Evolutionary conservation across 768 basidiomycete genomes (phyloP).

Genomic region (Termitomyces sp.): DNA sequence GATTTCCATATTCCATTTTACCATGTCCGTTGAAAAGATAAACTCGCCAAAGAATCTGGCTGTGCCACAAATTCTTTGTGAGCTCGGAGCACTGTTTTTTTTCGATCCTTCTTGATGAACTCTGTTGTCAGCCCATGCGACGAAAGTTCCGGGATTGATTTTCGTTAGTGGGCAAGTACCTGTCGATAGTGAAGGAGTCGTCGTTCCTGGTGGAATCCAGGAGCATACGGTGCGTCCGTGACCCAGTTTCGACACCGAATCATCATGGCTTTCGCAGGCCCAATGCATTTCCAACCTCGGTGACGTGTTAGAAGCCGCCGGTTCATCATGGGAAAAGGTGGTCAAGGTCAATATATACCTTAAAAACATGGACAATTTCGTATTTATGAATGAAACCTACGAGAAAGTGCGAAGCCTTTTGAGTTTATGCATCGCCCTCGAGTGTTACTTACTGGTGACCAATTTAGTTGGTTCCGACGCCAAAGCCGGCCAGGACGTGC

Average conservation of each 20-base stretch:
- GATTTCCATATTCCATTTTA: neutral
- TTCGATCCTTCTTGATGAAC: neutral
- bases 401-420: conserved; percentile 32
- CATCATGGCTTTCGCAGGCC: conserved; percentile 25
- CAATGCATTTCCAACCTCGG: conserved; percentile 54
- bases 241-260: neutral
- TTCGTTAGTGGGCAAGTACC: conserved; percentile 62
- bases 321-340: conserved; percentile 58
- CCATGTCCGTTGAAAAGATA: conserved; percentile 50
- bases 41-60: conserved; percentile 41
- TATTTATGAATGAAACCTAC: conserved; percentile 53
- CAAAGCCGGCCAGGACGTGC: conserved; percentile 70
- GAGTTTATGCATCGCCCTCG: neutral
- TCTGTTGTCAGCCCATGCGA: conserved; percentile 42
- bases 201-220: conserved; percentile 51
- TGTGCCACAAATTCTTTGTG: conserved; percentile 45
- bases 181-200: conserved; percentile 37
- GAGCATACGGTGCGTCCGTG: conserved; percentile 47
- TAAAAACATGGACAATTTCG: conserved; percentile 55
- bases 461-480: conserved; percentile 35
- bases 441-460: neutral
- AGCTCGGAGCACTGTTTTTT: conserved; percentile 15
- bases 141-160: conserved; percentile 51
- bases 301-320: conserved; percentile 46
- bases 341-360: conserved; percentile 54